phyloP scores from a whole-genome alignment of 257 asterid genomes.

The Henckelia pumila region DNA sequence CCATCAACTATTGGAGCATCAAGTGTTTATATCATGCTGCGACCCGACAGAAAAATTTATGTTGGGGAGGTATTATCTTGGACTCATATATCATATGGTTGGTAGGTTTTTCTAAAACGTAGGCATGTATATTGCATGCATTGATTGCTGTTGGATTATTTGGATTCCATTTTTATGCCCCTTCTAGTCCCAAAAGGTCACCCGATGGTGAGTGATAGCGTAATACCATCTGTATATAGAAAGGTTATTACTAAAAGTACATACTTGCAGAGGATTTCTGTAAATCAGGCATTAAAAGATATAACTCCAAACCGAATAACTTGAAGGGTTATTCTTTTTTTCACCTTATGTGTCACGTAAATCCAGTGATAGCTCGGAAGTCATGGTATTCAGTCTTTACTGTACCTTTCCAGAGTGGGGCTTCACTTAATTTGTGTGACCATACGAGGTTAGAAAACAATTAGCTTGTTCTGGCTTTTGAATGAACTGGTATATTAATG shows the following conservation, averaged over 20 bases:
- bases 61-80: constrained; percentile 75
- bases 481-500: neutral
- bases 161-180: neutral
- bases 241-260: no score
- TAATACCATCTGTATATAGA: no score
- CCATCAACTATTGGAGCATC: constrained; percentile 92
- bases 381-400: neutral
- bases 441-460: neutral
- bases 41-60: constrained; percentile 71
- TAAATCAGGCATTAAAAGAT: neutral
- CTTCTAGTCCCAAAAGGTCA: neutral
- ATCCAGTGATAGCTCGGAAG: neutral
- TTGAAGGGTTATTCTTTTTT: neutral
- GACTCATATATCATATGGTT: neutral
- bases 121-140: neutral
- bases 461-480: neutral
- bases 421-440: neutral
- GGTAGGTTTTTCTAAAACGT: neutral
- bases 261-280: no score
- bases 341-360: neutral
- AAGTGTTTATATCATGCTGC: constrained; percentile 72
- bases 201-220: neutral
- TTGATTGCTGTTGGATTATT: neutral
- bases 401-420: neutral
- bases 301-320: neutral